phyloP scores from a whole-genome alignment of 768 basidiomycete species.

The Boletus huronensis region DNA sequence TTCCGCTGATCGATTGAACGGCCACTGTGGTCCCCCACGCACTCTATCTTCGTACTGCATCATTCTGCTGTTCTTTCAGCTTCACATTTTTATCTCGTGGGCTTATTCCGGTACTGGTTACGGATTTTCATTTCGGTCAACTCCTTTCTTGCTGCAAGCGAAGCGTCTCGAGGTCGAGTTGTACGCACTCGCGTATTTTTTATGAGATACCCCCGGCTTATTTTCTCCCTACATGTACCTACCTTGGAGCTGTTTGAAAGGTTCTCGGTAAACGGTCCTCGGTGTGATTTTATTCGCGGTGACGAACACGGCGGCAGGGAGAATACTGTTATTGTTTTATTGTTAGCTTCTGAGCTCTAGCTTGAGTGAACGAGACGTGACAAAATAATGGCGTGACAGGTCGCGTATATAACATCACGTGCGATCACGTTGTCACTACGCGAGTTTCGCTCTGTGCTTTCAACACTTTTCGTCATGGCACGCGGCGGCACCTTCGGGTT shows the following conservation, averaged over 20 bases:
- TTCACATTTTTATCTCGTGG: slow-evolving; percentile 4
- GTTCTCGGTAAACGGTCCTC: neutral
- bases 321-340: no score
- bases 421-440: slow-evolving; percentile 2
- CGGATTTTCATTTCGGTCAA: slow-evolving; percentile 14
- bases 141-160: slow-evolving; percentile 2
- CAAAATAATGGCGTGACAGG: slow-evolving; percentile 13
- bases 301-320: neutral
- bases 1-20: slow-evolving; percentile 10
- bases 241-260: neutral
- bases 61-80: neutral
- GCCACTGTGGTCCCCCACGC: slow-evolving; percentile 1
- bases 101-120: slow-evolving; percentile 20
- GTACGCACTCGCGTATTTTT: slow-evolving; percentile 17
- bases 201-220: slow-evolving; percentile 25
- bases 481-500: slow-evolving; percentile 56
- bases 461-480: slow-evolving; percentile 28
- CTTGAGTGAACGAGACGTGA: slow-evolving; percentile 7
- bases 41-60: slow-evolving; percentile 4
- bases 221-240: slow-evolving; percentile 10
- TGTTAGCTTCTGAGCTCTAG: no score
- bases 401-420: slow-evolving; percentile 29
- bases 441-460: slow-evolving; percentile 2
- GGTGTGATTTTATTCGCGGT: neutral
- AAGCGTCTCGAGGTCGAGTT: neutral